Percentiles rank a stretch among this genome's conserved stretches.
Evolutionary conservation across 768 basidiomycete genomes (phyloP).

Genomic region (Tephrocybe sp.): DNA sequence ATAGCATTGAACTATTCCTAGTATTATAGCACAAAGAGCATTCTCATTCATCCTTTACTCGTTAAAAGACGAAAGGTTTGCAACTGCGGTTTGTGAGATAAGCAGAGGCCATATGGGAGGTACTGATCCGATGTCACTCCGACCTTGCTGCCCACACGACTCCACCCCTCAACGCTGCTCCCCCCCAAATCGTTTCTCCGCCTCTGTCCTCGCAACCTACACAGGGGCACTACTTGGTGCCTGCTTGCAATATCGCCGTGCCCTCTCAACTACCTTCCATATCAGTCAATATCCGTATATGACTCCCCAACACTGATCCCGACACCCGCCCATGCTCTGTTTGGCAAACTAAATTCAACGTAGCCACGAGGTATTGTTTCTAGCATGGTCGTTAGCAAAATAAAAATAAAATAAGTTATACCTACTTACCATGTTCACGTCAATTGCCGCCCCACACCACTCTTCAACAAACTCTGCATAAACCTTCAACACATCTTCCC

Average conservation of each 20-base stretch:
- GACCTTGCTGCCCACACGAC: conserved; percentile 18
- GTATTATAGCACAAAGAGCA: too few species aligned
- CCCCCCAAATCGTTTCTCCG: conserved; percentile 32
- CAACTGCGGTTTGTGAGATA: conserved; percentile 49
- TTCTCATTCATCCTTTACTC: too few species aligned
- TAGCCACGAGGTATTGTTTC: conserved; percentile 56
- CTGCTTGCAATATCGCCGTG: conserved; percentile 46
- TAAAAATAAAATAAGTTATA: conserved; percentile 23
- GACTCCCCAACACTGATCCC: conserved; percentile 30
- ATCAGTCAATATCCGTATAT: conserved; percentile 29
- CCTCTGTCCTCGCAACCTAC: conserved; percentile 54
- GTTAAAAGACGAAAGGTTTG: too few species aligned
- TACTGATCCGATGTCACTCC: conserved; percentile 32
- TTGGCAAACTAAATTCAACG: conserved; percentile 36
- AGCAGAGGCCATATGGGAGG: conserved; percentile 40
- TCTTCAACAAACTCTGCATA: conserved; percentile 58
- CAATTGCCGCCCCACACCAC: conserved; percentile 42
- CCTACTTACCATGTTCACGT: conserved; percentile 51
- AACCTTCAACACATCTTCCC: conserved; percentile 29
- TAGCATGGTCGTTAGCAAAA: conserved; percentile 37
- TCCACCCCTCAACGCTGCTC: conserved; percentile 28
- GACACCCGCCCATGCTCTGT: conserved; percentile 19
- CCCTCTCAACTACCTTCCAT: conserved; percentile 35
- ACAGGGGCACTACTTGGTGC: conserved; percentile 38
- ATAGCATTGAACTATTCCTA: too few species aligned